phyloP scores from a whole-genome alignment of 306 rosid species.

The Dryas octopetala region DNA sequence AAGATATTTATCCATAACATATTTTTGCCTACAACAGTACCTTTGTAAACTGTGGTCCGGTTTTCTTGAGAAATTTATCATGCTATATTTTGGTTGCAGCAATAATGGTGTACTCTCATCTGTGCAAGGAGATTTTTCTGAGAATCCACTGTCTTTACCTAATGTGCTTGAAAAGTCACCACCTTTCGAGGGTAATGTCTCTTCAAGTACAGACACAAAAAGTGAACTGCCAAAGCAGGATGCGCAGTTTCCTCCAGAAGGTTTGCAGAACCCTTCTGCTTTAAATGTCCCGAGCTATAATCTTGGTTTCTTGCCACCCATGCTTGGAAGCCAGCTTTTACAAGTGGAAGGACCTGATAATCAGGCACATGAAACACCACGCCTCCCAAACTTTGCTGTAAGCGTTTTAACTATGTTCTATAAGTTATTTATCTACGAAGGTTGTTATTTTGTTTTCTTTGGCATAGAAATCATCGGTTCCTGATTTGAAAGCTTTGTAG shows the following conservation, averaged over 20 bases:
- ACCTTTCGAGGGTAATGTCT: slow-evolving; percentile 39
- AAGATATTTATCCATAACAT: neutral
- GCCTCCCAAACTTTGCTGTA: slow-evolving; percentile 32
- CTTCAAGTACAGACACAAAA: slow-evolving; percentile 36
- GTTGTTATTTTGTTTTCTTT: neutral
- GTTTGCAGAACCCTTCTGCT: slow-evolving; percentile 36
- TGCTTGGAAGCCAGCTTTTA: slow-evolving; percentile 31
- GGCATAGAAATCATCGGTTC: neutral
- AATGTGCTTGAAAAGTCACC: slow-evolving; percentile 32
- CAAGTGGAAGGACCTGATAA: slow-evolving; percentile 31
- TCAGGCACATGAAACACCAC: slow-evolving; percentile 31
- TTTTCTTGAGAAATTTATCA: slow-evolving; percentile 13
- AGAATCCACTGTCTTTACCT: slow-evolving; percentile 42
- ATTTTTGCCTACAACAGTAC: neutral
- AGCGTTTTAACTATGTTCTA: slow-evolving; percentile 18
- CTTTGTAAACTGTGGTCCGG: neutral
- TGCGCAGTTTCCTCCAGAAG: slow-evolving; percentile 40
- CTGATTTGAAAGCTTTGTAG: neutral
- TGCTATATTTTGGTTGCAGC: slow-evolving; percentile 41
- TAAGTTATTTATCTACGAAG: neutral
- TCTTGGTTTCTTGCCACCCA: slow-evolving; percentile 31
- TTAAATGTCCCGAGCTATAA: slow-evolving; percentile 30
- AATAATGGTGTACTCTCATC: slow-evolving; percentile 32
- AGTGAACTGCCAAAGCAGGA: slow-evolving; percentile 51
- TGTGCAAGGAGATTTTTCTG: slow-evolving; percentile 41